Conservation (phyloP, 352 stramenopile genomes). For the Pythium oligandrum region DNA sequence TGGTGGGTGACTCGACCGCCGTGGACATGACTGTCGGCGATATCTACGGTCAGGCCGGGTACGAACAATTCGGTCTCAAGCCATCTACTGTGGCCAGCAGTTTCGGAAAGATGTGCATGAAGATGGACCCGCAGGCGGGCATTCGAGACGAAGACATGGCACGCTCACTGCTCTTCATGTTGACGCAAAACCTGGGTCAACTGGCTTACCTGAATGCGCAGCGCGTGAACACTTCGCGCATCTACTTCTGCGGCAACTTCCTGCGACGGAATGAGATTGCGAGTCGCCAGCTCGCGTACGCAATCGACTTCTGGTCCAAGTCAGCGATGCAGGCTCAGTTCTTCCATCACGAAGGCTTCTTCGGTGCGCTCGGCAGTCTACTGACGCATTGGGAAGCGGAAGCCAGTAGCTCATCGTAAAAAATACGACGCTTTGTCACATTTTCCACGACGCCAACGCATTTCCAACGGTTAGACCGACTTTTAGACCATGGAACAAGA, state of each 20-base stretch:
- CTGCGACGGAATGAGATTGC: conserved; percentile 94
- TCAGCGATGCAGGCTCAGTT: conserved; percentile 89
- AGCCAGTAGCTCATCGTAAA: conserved; percentile 3
- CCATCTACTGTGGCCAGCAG: conserved; percentile 90
- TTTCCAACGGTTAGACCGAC: background rate
- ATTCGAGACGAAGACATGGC: conserved; percentile 92
- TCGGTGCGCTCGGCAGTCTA: conserved; percentile 90
- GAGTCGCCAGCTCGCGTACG: conserved; percentile 83
- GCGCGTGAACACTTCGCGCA: conserved; percentile 87
- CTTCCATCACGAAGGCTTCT: conserved; percentile 96
- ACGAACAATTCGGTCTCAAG: conserved; percentile 87
- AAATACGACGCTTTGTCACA: conserved; percentile 2
- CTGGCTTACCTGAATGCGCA: conserved; percentile 96
- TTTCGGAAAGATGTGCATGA: conserved; percentile 94
- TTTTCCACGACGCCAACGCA: background rate
- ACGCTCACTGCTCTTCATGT: conserved; percentile 95
- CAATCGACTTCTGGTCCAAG: conserved; percentile 97
- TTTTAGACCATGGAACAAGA: too few relatives aligned
- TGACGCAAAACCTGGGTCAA: conserved; percentile 97
- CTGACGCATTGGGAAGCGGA: conserved; percentile 9
- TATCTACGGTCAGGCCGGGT: conserved; percentile 94
- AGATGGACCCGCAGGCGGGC: conserved; percentile 10
- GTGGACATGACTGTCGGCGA: conserved; percentile 98
- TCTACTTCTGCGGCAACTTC: conserved; percentile 97
- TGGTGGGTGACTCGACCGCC: conserved; percentile 56